A percentile compares a stretch with the other conserved stretches of the same genome.
phyloP scores from a whole-genome alignment of 2,329 filamentous ascomycete species.

The Lasiodiplodia gonubiensis region DNA sequence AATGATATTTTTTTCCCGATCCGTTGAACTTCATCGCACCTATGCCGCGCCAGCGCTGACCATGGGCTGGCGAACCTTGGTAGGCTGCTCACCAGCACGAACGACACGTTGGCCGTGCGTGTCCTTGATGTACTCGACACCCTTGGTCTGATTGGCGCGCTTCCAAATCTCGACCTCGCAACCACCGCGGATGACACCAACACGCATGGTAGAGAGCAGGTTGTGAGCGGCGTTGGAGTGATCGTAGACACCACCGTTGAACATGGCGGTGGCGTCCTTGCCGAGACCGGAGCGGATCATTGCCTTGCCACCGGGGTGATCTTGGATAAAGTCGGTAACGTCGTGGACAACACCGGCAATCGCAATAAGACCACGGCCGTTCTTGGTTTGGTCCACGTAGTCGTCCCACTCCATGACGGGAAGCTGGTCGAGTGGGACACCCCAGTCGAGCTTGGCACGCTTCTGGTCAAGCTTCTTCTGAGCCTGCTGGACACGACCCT shows the following conservation, averaged over 20 bases:
- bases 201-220: constrained; percentile 50
- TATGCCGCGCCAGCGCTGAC: constrained; percentile 84
- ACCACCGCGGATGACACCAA: constrained; percentile 51
- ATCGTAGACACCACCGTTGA: constrained; percentile 52
- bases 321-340: constrained; percentile 50
- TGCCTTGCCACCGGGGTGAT: constrained; percentile 52
- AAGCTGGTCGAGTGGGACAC: constrained; percentile 50
- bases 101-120: constrained; percentile 81
- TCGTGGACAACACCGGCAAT: constrained; percentile 52
- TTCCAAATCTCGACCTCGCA: constrained; percentile 54
- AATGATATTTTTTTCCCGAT: background rate
- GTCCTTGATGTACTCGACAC: constrained; percentile 79
- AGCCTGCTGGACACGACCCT: constrained; percentile 51
- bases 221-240: constrained; percentile 52
- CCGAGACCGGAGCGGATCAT: constrained; percentile 50
- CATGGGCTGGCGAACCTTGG: constrained; percentile 79
- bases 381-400: constrained; percentile 50
- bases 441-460: constrained; percentile 51
- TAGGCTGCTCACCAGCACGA: constrained; percentile 83
- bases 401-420: constrained; percentile 53
- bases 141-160: constrained; percentile 63
- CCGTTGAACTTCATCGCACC: constrained; percentile 12
- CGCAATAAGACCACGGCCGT: constrained; percentile 49
- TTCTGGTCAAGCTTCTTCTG: constrained; percentile 55
- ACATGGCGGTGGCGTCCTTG: constrained; percentile 53